Evolutionary conservation across 1,139 yeast species (phyloP), one percentile per base, ranked within the genome.

Genomic region (Arxiozyma slooffiae): DNA sequence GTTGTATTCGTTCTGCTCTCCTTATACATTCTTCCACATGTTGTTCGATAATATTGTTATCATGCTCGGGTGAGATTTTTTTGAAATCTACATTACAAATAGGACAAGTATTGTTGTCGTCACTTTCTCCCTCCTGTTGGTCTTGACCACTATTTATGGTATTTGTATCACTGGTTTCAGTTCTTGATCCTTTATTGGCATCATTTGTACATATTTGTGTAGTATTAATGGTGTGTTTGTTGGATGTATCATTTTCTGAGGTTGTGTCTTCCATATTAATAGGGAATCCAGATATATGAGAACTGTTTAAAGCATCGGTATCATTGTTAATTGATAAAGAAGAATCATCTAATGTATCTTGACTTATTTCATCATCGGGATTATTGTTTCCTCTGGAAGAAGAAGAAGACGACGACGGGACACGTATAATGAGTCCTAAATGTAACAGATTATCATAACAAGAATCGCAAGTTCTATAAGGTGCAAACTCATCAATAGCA

Each of bases 11-110:
- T 60, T 86, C 90, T 47, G 82, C 84, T 40, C 74, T 73, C 20
- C 73, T 72, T 18, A 92, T 68, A 64, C 97, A 92, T 11, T 72
- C 71, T 55, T 76, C 79, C 20, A 92, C 79, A 66, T 90, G 97
- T 0, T 66, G 64, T 57, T 84, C 92, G 50, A 79, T 78, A 47
- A 74, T 79, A 1, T 55, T 56, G 1, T 57, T 60, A 48, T 80
- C 84, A 1, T 70, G 54, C 20, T 43, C 50, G 18, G 42, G 47
- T 16, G 50, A 39, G 11, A 66, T 50, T 11, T 55, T 57, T 43
- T 62, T 53, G 47, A 74, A 61, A 52, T 69, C 66, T n/a, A 60
- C 51, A 23, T 77, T 77, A 64, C 87, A 86, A 18, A 81, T 71
- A 0, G 82, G 80, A 71, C 84, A 79, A 40, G 77, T 66, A 23